Base-by-base conservation (phyloP, 768 basidiomycete species). In the Mycena alexandri region DNA sequence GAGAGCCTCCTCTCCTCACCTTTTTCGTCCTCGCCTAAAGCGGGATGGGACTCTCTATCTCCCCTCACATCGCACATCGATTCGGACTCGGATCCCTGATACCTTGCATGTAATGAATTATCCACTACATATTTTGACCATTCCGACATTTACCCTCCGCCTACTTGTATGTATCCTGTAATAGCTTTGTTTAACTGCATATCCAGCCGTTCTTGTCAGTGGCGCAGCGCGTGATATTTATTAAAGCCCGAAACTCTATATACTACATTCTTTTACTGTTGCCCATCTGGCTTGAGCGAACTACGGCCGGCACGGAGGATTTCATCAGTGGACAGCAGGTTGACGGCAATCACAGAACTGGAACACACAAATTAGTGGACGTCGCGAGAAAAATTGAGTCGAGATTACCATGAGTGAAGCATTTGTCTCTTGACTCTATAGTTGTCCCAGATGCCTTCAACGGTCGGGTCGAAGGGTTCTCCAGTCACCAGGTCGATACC, bases 361-460 rank as follows among this genome's bases (percentile, higher is more conserved):
- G 61, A 71, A 57, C 69, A 54, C 19, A 13, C 6, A 65, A 53
- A 70, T 76, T 70, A 76, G 77, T 29, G 12, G 11, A n/a, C 7
- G 14, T n/a, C 16, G 8, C 29, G 19, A 22, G 22, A 24, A 33
- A 24, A 42, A 1, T 8, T 10, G 22, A 14, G 52, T 48, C 43
- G 52, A 21, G 82, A 90, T 76, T 72, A 96, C 95, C 94, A 94
- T 75, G 95, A 97, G 76, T 98, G 96, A 51, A 99, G 81, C 95
- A 99, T 98, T 77, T 99, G 98, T 67, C 97, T 86, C 85, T 99
- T 99, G 67, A 99, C 98, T 71, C 98, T 86, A 77, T 98, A 99
- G 81, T 98, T 99, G 78, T 99, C 98, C 96, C 96, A 99, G 29
- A 99, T 90, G 42, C 98, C 98, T 76, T 96, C 93, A 7, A 94